These are phyloP conservation scores for Neurospora hispaniola DNA, from an alignment of 495 filamentous ascomycete genomes.

Conservation along the genomic window DNA sequence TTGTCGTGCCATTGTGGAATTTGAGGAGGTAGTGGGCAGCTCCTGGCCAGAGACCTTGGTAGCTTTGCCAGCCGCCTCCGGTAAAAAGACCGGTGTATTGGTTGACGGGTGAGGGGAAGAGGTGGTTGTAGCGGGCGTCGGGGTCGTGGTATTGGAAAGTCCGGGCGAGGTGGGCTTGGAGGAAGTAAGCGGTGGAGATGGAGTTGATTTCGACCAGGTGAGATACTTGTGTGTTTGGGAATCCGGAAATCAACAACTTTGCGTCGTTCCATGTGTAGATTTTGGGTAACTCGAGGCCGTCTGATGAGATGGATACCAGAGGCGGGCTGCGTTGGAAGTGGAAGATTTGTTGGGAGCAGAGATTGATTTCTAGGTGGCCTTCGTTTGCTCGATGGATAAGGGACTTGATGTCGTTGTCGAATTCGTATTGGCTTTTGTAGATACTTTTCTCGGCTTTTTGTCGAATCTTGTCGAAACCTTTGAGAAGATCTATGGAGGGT, in stretches of 20 bases:
- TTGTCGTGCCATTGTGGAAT: slow-evolving; percentile 9
- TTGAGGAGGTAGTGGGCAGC: neutral
- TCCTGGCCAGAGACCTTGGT: neutral
- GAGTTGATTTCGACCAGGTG: neutral
- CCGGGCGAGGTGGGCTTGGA: neutral
- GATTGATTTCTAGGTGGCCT: neutral
- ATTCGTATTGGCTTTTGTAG: neutral
- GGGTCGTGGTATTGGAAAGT: neutral
- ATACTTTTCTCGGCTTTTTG: neutral
- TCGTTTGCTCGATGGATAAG: neutral
- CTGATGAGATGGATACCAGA: neutral
- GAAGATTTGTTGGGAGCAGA: neutral
- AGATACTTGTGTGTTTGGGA: neutral
- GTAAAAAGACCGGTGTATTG: neutral
- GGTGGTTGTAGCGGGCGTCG: slow-evolving; percentile 5
- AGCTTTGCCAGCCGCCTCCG: neutral
- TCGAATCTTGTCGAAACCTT: neutral
- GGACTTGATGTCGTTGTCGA: neutral
- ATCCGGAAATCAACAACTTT: neutral
- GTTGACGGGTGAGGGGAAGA: slow-evolving; percentile 5
- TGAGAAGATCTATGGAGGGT: neutral
- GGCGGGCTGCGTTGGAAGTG: neutral
- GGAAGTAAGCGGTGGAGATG: neutral
- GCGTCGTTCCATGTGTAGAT: neutral
- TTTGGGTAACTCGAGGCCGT: neutral